Percentiles rank a stretch among this genome's conserved stretches.
Conservation (phyloP, 345 rosid species). For the Gossypium anomalum region DNA sequence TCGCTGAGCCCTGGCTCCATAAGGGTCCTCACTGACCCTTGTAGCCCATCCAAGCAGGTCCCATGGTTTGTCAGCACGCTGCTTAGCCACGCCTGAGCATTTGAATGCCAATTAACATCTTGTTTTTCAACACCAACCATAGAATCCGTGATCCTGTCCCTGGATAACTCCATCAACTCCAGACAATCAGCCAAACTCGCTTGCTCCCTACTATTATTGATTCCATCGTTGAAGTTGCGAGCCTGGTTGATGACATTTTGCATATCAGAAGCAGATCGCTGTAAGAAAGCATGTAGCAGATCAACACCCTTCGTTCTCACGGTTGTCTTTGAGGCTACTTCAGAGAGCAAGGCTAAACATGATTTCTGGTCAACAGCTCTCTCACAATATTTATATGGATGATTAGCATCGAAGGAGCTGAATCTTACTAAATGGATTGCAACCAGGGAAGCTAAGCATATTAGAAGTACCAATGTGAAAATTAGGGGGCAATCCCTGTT, state of each 20-base stretch:
- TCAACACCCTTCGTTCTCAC: constrained; percentile 17
- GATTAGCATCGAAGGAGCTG: constrained; percentile 4
- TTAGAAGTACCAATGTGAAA: constrained; percentile 37
- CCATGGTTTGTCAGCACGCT: constrained; percentile 68
- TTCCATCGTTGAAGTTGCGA: constrained; percentile 12
- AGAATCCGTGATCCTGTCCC: constrained; percentile 44
- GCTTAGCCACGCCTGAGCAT: constrained; percentile 77
- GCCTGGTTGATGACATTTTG: constrained; percentile 21
- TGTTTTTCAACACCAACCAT: constrained; percentile 38
- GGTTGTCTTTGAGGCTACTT: constrained; percentile 24
- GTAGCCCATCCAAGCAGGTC: constrained; percentile 66
- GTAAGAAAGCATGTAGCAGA: constrained; percentile 39
- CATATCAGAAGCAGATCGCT: constrained; percentile 26
- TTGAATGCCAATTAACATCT: constrained; percentile 30
- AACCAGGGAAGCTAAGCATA: constrained; percentile 30
- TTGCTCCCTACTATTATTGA: constrained; percentile 36
- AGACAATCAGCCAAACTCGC: constrained; percentile 43
- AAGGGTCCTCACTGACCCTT: constrained; percentile 25
- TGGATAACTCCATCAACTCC: constrained; percentile 56
- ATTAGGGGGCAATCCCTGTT: constrained; percentile 28
- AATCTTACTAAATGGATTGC: constrained; percentile 19
- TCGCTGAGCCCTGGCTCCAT: constrained; percentile 40
- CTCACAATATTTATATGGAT: constrained; percentile 30
- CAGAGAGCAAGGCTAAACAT: constrained; percentile 39
- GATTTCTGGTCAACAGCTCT: constrained; percentile 35